These are phyloP conservation scores for Kuraishia ogatae DNA, from an alignment of 805 yeast species.

Conservation along the genomic window DNA sequence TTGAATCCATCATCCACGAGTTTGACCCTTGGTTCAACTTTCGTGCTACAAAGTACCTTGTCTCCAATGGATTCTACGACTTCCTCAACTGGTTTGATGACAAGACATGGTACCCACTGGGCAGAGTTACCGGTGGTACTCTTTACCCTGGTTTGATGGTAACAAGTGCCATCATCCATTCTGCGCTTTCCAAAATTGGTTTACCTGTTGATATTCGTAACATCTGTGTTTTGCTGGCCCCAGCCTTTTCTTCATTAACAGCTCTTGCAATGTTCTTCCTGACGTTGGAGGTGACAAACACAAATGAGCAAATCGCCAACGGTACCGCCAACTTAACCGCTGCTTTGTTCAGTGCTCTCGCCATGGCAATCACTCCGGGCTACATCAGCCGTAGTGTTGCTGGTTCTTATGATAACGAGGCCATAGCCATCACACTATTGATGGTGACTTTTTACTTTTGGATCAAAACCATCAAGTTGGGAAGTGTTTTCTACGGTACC, in stretches of 20 bases:
- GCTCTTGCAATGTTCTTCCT: slow-evolving; percentile 83
- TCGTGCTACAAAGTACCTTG: slow-evolving; percentile 91
- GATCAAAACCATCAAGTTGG: slow-evolving; percentile 90
- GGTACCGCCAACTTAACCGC: slow-evolving; percentile 40
- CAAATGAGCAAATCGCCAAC: slow-evolving; percentile 17
- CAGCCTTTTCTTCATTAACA: slow-evolving; percentile 90
- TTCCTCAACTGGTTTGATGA: slow-evolving; percentile 98
- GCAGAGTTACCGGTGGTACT: slow-evolving; percentile 98
- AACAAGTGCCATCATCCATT: slow-evolving; percentile 88
- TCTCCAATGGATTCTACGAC: slow-evolving; percentile 74
- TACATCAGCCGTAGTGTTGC: slow-evolving; percentile 98
- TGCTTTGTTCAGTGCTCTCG: slow-evolving; percentile 85
- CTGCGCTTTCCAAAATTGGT: slow-evolving; percentile 50
- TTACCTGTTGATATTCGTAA: slow-evolving; percentile 92
- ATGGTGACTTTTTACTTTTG: slow-evolving; percentile 95
- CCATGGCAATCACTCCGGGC: slow-evolving; percentile 98
- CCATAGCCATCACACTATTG: slow-evolving; percentile 90
- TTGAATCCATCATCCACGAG: slow-evolving; percentile 95
- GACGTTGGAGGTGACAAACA: slow-evolving; percentile 83
- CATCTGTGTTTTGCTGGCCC: slow-evolving; percentile 92
- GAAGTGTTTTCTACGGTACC: slow-evolving; percentile 78
- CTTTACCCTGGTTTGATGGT: slow-evolving; percentile 98
- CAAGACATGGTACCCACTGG: slow-evolving; percentile 98
- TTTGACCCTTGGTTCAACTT: slow-evolving; percentile 96
- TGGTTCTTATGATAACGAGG: slow-evolving; percentile 98